phyloP scores from a whole-genome alignment of 129 eudicot species.

The Tagetes erecta region DNA sequence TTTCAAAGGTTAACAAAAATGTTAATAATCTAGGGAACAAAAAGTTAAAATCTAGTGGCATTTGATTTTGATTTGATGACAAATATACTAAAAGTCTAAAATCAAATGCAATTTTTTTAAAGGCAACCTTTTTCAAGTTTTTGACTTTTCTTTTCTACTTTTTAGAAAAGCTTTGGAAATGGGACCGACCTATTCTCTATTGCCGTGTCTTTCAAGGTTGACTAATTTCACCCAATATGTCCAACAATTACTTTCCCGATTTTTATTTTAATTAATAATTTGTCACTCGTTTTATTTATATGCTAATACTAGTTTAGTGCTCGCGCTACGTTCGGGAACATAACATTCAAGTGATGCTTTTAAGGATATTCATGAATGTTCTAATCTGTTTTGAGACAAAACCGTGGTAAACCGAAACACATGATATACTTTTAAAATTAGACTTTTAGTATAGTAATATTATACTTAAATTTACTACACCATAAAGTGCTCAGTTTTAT shows the following conservation, averaged over 20 bases:
- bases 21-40: background rate
- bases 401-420: no score
- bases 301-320: no score
- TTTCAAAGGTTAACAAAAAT: no score
- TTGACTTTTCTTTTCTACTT: conserved; percentile 29
- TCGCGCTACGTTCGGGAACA: no score
- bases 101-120: background rate
- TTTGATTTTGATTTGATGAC: background rate
- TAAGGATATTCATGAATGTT: no score
- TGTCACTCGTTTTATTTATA: no score
- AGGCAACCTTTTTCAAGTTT: conserved; percentile 11
- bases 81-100: background rate
- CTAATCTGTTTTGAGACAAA: no score
- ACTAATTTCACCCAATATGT: conserved; percentile 11
- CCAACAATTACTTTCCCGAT: conserved; percentile 19
- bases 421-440: no score
- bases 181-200: conserved; percentile 28
- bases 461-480: no score
- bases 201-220: conserved; percentile 32
- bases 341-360: no score
- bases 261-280: background rate
- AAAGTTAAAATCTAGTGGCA: background rate
- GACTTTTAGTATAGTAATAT: no score
- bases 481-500: no score
- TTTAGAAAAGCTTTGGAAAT: conserved; percentile 32